Evolutionary conservation across 306 rosid genomes (phyloP).

Genomic region (Oemleria cerasiformis): DNA sequence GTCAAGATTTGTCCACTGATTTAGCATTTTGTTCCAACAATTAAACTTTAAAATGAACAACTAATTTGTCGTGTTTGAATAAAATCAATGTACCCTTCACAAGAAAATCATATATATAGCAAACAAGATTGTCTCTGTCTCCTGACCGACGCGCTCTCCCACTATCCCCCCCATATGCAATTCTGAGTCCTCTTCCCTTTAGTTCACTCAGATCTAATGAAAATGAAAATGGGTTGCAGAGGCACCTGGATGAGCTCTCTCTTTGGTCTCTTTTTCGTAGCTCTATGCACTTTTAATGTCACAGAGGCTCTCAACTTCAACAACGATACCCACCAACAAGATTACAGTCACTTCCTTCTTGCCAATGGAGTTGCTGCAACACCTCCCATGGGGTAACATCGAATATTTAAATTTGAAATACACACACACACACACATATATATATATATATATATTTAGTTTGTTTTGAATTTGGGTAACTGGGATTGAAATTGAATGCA

Average conservation of each 20-base stretch:
- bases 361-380: conserved; percentile 31
- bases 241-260: neutral
- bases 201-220: neutral
- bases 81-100: neutral
- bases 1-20: too few relatives aligned
- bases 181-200: too few relatives aligned
- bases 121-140: neutral
- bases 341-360: conserved; percentile 20
- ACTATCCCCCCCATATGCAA: neutral
- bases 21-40: too few relatives aligned
- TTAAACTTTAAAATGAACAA: neutral
- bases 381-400: conserved; percentile 28
- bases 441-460: neutral
- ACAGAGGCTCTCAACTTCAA: neutral
- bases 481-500: conserved; percentile 11
- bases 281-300: neutral
- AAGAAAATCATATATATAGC: neutral
- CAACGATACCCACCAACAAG: conserved; percentile 6
- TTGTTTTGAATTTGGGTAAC: neutral
- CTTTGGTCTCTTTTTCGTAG: neutral
- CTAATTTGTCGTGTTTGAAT: neutral
- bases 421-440: too few relatives aligned
- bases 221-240: conserved; percentile 7
- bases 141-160: neutral
- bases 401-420: too few relatives aligned